Evolutionary conservation across 257 asterid species (phyloP).

Genomic region (Fraxinus excelsior): DNA sequence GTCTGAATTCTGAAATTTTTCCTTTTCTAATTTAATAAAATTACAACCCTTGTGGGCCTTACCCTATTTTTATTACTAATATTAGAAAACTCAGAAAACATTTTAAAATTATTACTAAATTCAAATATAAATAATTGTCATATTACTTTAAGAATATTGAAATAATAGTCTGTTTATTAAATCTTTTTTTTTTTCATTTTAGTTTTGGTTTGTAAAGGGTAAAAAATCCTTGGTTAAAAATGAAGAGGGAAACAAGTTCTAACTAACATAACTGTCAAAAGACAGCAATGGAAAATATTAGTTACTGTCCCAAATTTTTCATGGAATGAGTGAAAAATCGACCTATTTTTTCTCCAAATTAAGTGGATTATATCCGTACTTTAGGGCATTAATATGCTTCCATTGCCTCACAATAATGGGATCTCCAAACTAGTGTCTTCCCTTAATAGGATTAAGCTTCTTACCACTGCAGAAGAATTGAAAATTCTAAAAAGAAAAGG

Average conservation of each 20-base stretch:
- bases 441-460: constrained; percentile 3
- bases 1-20: too few species aligned
- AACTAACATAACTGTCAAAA: not conserved
- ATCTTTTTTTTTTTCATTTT: not conserved
- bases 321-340: not conserved
- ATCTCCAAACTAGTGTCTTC: constrained; percentile 38
- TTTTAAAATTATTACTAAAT: too few species aligned
- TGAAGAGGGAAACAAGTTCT: not conserved
- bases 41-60: not conserved
- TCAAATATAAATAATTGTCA: not conserved
- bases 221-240: not conserved
- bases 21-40: not conserved
- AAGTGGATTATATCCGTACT: not conserved
- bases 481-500: constrained; percentile 2
- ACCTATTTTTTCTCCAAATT: constrained; percentile 26
- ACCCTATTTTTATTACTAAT: not conserved
- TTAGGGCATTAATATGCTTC: constrained; percentile 11
- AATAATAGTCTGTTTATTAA: too few species aligned
- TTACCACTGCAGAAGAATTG: not conserved
- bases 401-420: constrained; percentile 28
- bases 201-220: not conserved
- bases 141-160: too few species aligned
- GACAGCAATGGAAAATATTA: not conserved
- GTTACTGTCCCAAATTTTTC: not conserved
- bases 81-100: not conserved